Evolutionary conservation across 2,329 filamentous ascomycete species (phyloP).

Genomic region (Trichoderma atroviride): DNA sequence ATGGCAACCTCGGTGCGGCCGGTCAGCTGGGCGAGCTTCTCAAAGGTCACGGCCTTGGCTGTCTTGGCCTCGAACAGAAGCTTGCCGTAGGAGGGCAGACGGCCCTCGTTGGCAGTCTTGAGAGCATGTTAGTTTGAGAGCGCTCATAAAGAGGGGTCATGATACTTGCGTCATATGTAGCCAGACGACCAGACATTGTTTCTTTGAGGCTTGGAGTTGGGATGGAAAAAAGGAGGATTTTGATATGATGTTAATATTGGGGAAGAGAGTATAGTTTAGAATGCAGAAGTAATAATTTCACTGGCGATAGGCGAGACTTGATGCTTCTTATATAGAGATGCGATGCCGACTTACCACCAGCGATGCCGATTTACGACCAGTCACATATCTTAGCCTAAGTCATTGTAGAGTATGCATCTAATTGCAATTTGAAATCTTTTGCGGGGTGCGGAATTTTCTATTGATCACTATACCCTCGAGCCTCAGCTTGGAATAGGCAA

Average conservation of each 20-base stretch:
- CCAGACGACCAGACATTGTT: neutral
- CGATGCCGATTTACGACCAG: neutral
- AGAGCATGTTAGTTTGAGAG: neutral
- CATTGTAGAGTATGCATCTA: neutral
- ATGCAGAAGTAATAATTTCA: neutral
- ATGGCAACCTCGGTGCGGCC: slow-evolving; percentile 1
- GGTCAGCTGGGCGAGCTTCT: neutral
- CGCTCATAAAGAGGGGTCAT: neutral
- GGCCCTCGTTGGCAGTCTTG: neutral
- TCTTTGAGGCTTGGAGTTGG: neutral
- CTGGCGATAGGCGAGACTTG: neutral
- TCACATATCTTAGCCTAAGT: neutral
- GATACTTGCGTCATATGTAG: slow-evolving; percentile 3
- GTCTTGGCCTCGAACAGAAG: slow-evolving; percentile 10
- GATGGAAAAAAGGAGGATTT: neutral
- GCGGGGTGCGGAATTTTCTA: neutral
- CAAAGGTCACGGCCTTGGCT: neutral
- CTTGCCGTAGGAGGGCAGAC: neutral
- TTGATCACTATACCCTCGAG: neutral
- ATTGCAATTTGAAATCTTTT: neutral
- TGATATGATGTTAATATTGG: neutral
- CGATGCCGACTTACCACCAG: neutral
- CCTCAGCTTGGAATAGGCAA: neutral
- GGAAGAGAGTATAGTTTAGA: neutral
- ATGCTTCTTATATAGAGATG: neutral